These are phyloP conservation scores for Talaromyces amestolkiae DNA, from an alignment of 2,329 filamentous ascomycete genomes.

Conservation along the genomic window DNA sequence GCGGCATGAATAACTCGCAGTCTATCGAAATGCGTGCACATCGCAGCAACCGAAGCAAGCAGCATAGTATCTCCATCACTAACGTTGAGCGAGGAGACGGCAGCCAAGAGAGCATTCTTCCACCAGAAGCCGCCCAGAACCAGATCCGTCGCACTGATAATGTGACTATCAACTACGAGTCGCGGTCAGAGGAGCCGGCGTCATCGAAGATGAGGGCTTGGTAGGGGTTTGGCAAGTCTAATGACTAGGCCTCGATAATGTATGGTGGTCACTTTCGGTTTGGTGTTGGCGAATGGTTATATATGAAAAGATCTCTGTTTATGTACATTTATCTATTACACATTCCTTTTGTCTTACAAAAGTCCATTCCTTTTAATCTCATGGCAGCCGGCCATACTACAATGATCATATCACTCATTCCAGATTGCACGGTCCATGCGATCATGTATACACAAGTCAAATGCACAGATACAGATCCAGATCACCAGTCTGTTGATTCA, in stretches of 20 bases:
- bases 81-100: slow-evolving; percentile 14
- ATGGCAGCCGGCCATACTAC: neutral
- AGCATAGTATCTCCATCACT: slow-evolving; percentile 12
- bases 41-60: slow-evolving; percentile 10
- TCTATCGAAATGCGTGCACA: slow-evolving; percentile 16
- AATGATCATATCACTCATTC: neutral
- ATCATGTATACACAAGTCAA: neutral
- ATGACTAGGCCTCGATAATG: neutral
- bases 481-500: neutral
- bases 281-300: slow-evolving; percentile 2
- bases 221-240: neutral
- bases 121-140: slow-evolving; percentile 2
- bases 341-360: neutral
- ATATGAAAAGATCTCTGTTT: neutral
- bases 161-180: slow-evolving; percentile 25
- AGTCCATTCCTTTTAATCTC: neutral
- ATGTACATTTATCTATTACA: neutral
- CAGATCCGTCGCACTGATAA: slow-evolving; percentile 26
- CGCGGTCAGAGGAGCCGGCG: neutral
- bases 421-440: neutral
- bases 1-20: slow-evolving; percentile 8
- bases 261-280: neutral
- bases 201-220: neutral
- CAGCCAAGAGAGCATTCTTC: slow-evolving; percentile 25
- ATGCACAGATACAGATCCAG: neutral